These are phyloP conservation scores for Santalum album DNA, from an alignment of 164 flowering plant species.

Conservation along the genomic window DNA sequence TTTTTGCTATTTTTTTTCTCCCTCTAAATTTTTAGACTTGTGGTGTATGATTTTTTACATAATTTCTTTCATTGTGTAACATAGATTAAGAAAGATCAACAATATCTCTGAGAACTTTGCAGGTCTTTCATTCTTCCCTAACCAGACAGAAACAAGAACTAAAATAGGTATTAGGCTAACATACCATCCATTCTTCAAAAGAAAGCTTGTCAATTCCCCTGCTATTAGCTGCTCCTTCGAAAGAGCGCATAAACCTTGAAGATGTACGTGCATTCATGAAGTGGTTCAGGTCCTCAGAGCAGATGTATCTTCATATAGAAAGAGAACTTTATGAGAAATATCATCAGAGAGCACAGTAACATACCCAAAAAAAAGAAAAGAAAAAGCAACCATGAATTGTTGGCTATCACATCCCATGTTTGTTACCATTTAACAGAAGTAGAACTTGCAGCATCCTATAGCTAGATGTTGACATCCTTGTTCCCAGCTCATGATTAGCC, in stretches of 20 bases:
- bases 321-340: background rate
- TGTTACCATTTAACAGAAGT: too few species aligned
- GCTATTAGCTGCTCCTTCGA: constrained; percentile 14
- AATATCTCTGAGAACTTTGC: too few species aligned
- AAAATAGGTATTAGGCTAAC: background rate
- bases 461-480: too few species aligned
- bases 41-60: too few species aligned
- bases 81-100: too few species aligned
- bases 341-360: background rate
- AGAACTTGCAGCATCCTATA: too few species aligned
- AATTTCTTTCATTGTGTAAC: too few species aligned
- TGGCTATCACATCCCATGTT: too few species aligned
- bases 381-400: background rate
- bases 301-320: constrained; percentile 11
- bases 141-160: background rate
- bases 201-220: constrained; percentile 17
- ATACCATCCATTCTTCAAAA: constrained; percentile 27
- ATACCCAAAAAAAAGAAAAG: background rate
- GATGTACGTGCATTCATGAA: constrained; percentile 23
- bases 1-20: too few species aligned
- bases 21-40: too few species aligned
- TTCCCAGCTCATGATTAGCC: too few species aligned
- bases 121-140: too few species aligned
- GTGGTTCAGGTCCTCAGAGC: constrained; percentile 15
- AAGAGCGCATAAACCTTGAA: constrained; percentile 10